Evolutionary conservation across 108 stramenopile genomes (phyloP).

Genomic region (Cyclotella choctawhatcheeana): DNA sequence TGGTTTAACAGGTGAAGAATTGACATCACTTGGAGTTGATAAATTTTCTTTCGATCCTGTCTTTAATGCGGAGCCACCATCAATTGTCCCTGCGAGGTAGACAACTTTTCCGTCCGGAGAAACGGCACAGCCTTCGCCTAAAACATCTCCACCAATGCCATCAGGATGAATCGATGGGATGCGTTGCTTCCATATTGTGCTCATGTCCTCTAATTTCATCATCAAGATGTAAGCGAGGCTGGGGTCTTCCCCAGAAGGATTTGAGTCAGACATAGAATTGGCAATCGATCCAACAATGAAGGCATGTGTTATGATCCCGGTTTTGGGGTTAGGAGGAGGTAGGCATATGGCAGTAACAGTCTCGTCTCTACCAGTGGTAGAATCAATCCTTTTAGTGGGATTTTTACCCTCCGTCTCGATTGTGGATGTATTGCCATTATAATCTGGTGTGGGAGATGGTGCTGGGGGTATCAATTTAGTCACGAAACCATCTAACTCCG

Average conservation of each 20-base stretch:
- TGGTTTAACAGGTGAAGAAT: constrained; percentile 20
- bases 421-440: constrained; percentile 15
- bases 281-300: constrained; percentile 42
- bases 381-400: constrained; percentile 50
- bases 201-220: constrained; percentile 44
- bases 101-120: constrained; percentile 43
- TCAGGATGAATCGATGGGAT: constrained; percentile 37
- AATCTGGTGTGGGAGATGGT: constrained; percentile 35
- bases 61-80: constrained; percentile 37
- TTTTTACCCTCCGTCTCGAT: constrained; percentile 31
- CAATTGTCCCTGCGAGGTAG: constrained; percentile 42
- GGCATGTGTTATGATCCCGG: constrained; percentile 35
- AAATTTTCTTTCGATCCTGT: constrained; percentile 25
- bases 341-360: constrained; percentile 42
- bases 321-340: constrained; percentile 37
- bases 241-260: constrained; percentile 21
- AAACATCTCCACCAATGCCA: constrained; percentile 40
- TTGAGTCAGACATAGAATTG: constrained; percentile 15
- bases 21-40: constrained; percentile 10
- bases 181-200: constrained; percentile 46
- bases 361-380: constrained; percentile 48
- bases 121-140: constrained; percentile 48
- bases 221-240: constrained; percentile 45
- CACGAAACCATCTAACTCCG: constrained; percentile 47
- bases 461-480: constrained; percentile 48